A percentile compares a stretch with the other conserved stretches of the same genome.
These are phyloP conservation scores for Candida insectorum DNA, from an alignment of 805 yeast species.

Conservation along the genomic window DNA sequence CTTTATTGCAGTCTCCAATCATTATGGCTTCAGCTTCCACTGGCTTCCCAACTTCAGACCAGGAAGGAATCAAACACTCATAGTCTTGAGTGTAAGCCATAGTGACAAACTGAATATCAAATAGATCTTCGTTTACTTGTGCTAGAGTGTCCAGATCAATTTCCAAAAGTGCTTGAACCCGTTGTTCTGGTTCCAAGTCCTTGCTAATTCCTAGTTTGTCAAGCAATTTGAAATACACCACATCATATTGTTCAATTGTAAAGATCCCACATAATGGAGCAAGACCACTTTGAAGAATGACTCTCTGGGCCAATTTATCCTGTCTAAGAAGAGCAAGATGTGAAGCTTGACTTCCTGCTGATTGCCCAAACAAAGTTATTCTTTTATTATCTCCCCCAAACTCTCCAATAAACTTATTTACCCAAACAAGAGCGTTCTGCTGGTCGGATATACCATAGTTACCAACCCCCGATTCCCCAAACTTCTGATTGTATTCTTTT, in stretches of 20 bases:
- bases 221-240: slow-evolving; percentile 10
- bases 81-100: no score
- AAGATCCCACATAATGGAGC: slow-evolving; percentile 12
- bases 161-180: not conserved
- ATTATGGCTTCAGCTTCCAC: not conserved
- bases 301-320: slow-evolving; percentile 8
- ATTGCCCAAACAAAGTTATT: slow-evolving; percentile 44
- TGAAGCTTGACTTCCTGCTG: slow-evolving; percentile 34
- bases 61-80: slow-evolving; percentile 10
- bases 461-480: slow-evolving; percentile 6
- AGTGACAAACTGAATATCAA: slow-evolving; percentile 8
- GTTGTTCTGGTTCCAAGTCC: slow-evolving; percentile 1
- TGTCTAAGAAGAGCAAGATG: slow-evolving; percentile 13
- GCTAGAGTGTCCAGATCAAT: slow-evolving; percentile 6
- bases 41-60: slow-evolving; percentile 12
- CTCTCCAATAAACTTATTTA: slow-evolving; percentile 33
- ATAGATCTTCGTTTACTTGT: slow-evolving; percentile 8
- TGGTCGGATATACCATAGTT: slow-evolving; percentile 50
- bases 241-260: slow-evolving; percentile 12
- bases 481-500: not conserved
- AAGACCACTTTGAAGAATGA: slow-evolving; percentile 13
- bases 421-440: slow-evolving; percentile 45
- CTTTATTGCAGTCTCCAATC: slow-evolving; percentile 3
- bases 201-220: slow-evolving; percentile 10
- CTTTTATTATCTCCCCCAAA: slow-evolving; percentile 46